Evolutionary conservation across 2,329 filamentous ascomycete species (phyloP).

Genomic region (Ilyonectria mors-panacis): DNA sequence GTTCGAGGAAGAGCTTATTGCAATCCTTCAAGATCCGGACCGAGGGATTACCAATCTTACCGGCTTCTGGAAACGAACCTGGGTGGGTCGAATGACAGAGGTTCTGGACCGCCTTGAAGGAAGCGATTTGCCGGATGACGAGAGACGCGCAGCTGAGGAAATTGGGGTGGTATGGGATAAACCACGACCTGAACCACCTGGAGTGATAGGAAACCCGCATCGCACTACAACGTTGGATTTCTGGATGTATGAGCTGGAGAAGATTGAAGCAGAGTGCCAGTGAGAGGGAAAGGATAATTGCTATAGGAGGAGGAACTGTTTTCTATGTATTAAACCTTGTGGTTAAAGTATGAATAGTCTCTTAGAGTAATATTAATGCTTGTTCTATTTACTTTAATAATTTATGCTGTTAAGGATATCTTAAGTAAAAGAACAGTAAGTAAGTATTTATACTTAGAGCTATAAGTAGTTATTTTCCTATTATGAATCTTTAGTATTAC

Average conservation of each 20-base stretch:
- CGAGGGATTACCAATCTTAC: not conserved
- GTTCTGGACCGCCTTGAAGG: not conserved
- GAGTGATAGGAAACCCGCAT: not conserved
- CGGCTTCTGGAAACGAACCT: not conserved
- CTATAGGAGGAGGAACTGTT: too few relatives aligned
- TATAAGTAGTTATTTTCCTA: too few relatives aligned
- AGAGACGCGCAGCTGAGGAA: not conserved
- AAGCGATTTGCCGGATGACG: not conserved
- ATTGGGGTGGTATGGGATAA: conserved; percentile 9
- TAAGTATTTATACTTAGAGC: too few relatives aligned
- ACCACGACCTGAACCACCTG: not conserved
- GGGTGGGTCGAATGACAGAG: not conserved
- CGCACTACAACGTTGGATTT: not conserved
- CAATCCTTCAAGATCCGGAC: not conserved
- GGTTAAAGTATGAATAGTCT: too few relatives aligned
- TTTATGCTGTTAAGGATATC: too few relatives aligned
- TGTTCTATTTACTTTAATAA: too few relatives aligned
- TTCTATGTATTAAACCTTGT: too few relatives aligned
- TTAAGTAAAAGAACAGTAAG: too few relatives aligned
- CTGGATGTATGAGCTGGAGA: not conserved
- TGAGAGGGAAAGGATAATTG: too few relatives aligned
- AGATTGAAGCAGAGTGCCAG: conserved; percentile 1
- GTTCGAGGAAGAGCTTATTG: conserved; percentile 1
- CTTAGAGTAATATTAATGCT: too few relatives aligned
- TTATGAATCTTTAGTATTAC: too few relatives aligned